Percentiles rank a stretch among this genome's conserved stretches.
phyloP scores from a whole-genome alignment of 1,139 yeast genomes.

The Kodamaea arcana region DNA sequence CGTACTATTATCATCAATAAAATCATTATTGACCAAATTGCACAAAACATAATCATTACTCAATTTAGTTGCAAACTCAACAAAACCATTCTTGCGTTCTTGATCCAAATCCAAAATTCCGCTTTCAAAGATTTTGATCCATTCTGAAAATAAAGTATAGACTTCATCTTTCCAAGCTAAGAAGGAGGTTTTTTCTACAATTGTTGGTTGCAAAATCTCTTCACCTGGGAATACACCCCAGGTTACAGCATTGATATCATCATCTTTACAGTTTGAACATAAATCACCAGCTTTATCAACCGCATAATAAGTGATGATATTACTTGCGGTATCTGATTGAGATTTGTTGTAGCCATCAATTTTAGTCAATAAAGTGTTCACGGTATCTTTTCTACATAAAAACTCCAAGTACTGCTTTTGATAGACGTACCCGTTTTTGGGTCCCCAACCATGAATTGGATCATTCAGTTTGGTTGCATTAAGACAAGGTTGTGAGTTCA shows the following conservation, averaged over 20 bases:
- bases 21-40: conserved; percentile 90
- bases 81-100: conserved; percentile 26
- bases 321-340: conserved; percentile 35
- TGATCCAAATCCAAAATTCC: conserved; percentile 37
- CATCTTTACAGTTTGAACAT: conserved; percentile 62
- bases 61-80: conserved; percentile 45
- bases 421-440: conserved; percentile 85
- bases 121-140: conserved; percentile 57
- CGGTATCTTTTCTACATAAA: conserved; percentile 58
- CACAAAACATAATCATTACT: conserved; percentile 67
- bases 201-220: conserved; percentile 87
- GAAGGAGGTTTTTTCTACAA: conserved; percentile 85
- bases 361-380: conserved; percentile 34
- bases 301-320: conserved; percentile 70
- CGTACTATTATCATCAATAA: conserved; percentile 45
- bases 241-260: conserved; percentile 89
- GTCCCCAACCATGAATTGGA: conserved; percentile 91
- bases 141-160: conserved; percentile 74
- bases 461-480: conserved; percentile 75
- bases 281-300: conserved; percentile 63
- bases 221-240: conserved; percentile 97
- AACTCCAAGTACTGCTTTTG: conserved; percentile 93
- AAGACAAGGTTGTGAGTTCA: conserved; percentile 93
- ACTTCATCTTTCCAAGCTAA: conserved; percentile 98
- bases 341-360: conserved; percentile 37